phyloP scores from a whole-genome alignment of 2,329 filamentous ascomycete species.

The Cladosporium phlei region DNA sequence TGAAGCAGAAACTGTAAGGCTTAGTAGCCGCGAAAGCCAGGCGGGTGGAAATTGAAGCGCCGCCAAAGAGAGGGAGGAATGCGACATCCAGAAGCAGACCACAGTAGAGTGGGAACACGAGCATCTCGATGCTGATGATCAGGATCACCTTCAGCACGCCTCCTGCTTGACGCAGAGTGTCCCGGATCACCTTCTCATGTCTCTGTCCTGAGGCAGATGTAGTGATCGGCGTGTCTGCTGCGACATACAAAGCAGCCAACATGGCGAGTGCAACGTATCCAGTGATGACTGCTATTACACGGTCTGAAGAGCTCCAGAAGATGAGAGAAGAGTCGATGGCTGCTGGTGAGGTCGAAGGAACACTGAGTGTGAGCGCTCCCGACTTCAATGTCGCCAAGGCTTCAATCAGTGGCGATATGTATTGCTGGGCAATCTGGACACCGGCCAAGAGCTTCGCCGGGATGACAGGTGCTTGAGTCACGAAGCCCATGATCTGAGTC shows the following conservation, averaged over 20 bases:
- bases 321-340: constrained; percentile 35
- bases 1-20: constrained; percentile 86
- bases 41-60: constrained; percentile 70
- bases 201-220: constrained; percentile 50
- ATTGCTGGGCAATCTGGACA: constrained; percentile 16
- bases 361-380: constrained; percentile 21
- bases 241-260: constrained; percentile 73
- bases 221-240: constrained; percentile 66
- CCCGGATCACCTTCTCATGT: constrained; percentile 71
- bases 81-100: constrained; percentile 85
- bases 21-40: constrained; percentile 71
- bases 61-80: constrained; percentile 80
- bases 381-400: constrained; percentile 19
- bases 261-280: constrained; percentile 77
- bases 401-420: constrained; percentile 18
- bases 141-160: constrained; percentile 96
- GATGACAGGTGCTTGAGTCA: constrained; percentile 15
- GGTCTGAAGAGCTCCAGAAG: constrained; percentile 49
- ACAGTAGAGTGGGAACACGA: constrained; percentile 93
- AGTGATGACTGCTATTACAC: constrained; percentile 67
- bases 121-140: constrained; percentile 99
- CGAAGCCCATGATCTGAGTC: constrained; percentile 8
- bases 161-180: constrained; percentile 84
- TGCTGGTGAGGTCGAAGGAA: constrained; percentile 5
- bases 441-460: constrained; percentile 3